phyloP scores from a whole-genome alignment of 75 land plant species.

The Cupressus sempervirens region DNA sequence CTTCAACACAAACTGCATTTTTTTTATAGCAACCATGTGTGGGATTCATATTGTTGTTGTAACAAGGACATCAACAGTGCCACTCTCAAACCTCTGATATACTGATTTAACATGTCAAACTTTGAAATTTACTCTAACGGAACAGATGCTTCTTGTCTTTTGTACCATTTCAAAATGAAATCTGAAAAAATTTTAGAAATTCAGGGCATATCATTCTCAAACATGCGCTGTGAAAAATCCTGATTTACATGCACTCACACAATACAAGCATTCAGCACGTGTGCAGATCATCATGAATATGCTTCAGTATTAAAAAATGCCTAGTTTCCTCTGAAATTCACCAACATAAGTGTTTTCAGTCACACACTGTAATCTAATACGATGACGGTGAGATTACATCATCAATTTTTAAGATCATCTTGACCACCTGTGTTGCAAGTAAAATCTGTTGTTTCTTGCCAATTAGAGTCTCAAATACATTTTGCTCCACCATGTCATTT shows the following conservation, averaged over 20 bases:
- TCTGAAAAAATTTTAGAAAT: background rate
- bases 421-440: slow-evolving; percentile 97
- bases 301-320: background rate
- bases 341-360: background rate
- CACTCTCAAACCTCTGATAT: background rate
- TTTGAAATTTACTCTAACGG: background rate
- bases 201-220: background rate
- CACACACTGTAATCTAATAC: slow-evolving; percentile 18
- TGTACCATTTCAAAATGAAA: background rate
- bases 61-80: background rate
- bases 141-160: background rate
- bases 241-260: background rate
- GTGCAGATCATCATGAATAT: background rate
- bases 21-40: background rate
- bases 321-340: background rate
- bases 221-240: background rate
- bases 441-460: slow-evolving; percentile 96
- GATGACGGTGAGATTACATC: slow-evolving; percentile 88
- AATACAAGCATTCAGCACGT: background rate
- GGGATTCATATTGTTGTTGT: background rate
- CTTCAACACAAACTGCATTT: background rate
- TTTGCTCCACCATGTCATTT: slow-evolving; percentile 90
- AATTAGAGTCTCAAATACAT: slow-evolving; percentile 94
- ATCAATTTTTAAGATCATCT: slow-evolving; percentile 98
- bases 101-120: background rate